Evolutionary conservation across 192 early-diverging fungal genomes (phyloP).

Genomic region (Umbelopsis vinacea): DNA sequence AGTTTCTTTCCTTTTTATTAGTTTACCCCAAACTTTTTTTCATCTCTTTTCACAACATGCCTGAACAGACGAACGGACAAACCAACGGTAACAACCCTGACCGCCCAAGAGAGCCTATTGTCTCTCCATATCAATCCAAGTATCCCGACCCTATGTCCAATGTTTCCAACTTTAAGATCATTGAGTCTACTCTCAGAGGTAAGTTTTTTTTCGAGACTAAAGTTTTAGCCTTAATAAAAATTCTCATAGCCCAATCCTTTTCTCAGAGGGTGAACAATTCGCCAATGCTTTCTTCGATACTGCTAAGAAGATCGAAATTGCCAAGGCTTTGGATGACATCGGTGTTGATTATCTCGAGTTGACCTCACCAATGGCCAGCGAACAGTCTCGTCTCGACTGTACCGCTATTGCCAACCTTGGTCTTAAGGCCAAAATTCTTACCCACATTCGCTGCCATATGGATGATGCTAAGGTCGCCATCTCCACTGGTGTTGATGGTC

Average conservation of each 20-base stretch:
- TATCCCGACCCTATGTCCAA: slow-evolving; percentile 76
- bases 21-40: slow-evolving; percentile 12
- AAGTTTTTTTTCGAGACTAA: slow-evolving; percentile 32
- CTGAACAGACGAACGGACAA: slow-evolving; percentile 21
- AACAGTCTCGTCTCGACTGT: slow-evolving; percentile 94
- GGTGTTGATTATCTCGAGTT: slow-evolving; percentile 99
- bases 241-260: neutral
- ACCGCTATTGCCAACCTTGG: slow-evolving; percentile 89
- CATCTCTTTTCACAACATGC: neutral
- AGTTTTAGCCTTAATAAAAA: neutral
- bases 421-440: slow-evolving; percentile 97
- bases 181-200: slow-evolving; percentile 94
- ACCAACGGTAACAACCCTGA: neutral
- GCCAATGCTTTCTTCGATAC: slow-evolving; percentile 98
- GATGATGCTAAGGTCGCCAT: slow-evolving; percentile 96
- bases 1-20: neutral
- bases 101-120: slow-evolving; percentile 29
- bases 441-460: slow-evolving; percentile 98
- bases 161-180: slow-evolving; percentile 92
- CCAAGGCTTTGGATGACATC: slow-evolving; percentile 97
- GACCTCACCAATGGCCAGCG: slow-evolving; percentile 95
- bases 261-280: slow-evolving; percentile 96
- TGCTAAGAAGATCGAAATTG: slow-evolving; percentile 97
- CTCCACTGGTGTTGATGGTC: slow-evolving; percentile 95
- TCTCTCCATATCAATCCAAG: slow-evolving; percentile 54